Base-by-base conservation (phyloP, 2,329 filamentous ascomycete species). In the Cladosporium sp. region DNA sequence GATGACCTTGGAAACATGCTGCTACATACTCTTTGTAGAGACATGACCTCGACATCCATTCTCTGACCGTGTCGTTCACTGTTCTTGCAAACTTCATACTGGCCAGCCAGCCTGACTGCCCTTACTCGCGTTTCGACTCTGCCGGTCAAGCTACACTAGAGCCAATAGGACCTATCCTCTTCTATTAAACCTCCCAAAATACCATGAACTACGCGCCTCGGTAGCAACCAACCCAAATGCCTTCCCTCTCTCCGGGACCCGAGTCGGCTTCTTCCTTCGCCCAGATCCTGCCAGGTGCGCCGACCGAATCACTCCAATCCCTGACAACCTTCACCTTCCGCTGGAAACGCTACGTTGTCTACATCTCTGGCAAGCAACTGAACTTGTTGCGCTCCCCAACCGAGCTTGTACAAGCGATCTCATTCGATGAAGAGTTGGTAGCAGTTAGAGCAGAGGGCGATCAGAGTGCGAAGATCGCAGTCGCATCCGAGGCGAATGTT, bases 321-420 rank as follows among this genome's bases (percentile, higher is more conserved):
- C 76, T 90, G 66, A 81, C 82, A 68, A 85, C 83, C 54, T 85
- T 83, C 66, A 77, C 80, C 66, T 93, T 86, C 85, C 78, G 86
- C 61, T 77, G 78, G 57, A 78, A 79, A 63, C 83, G 86, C 59
- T 78, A 92, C 58, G 82, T 88, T 67, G 87, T 83, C 45, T 98
- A 97, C 71, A 86, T 96, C 57, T 93, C 88, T 53, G 92, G 92
- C 62, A 87, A 85, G 69, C 88, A 88, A 54, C 81, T 97, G 57
- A 82, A 93, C 47, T 84, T 98, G 61, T 82, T 97, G 59, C 79
- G 82, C 63, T 85, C 83, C 43, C 80, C 87, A 46, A 77, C 84
- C 54, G 80, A 80, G 49, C 80, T 96, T 55, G 71, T 95, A 29
- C 93, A 98, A 69, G 96, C 91, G 3, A 85, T 95, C 58, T 38